Evolutionary conservation across 2,329 filamentous ascomycete species (phyloP).

Genomic region (Xylariaceae sp.): DNA sequence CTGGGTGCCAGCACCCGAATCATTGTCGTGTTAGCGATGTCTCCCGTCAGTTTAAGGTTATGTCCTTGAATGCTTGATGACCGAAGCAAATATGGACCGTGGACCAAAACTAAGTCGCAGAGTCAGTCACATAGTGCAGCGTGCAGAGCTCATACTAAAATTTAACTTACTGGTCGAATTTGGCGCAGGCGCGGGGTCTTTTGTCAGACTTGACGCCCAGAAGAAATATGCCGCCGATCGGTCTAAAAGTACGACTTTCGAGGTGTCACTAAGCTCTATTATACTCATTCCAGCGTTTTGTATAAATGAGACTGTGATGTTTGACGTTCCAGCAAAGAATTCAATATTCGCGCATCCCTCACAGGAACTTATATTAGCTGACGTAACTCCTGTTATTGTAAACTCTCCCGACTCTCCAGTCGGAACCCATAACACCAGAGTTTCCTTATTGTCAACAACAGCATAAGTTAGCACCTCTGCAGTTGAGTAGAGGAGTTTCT

Average conservation of each 20-base stretch:
- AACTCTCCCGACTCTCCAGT: constrained; percentile 62
- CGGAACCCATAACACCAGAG: constrained; percentile 60
- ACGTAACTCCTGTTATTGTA: constrained; percentile 48
- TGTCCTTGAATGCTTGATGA: constrained; percentile 45
- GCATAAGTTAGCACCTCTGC: constrained; percentile 60
- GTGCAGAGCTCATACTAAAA: neutral
- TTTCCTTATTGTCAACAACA: constrained; percentile 52
- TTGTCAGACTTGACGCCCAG: constrained; percentile 58
- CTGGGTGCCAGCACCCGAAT: constrained; percentile 56
- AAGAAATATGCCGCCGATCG: constrained; percentile 60
- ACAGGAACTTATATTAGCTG: constrained; percentile 46
- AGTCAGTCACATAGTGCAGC: neutral
- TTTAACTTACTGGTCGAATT: constrained; percentile 49
- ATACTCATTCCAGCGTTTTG: constrained; percentile 55
- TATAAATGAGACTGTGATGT: constrained; percentile 53
- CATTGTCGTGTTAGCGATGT: constrained; percentile 48
- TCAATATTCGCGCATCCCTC: constrained; percentile 48
- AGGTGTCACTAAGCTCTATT: constrained; percentile 52
- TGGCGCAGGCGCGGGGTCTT: constrained; percentile 51
- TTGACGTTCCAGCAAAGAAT: constrained; percentile 48
- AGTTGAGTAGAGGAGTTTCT: constrained; percentile 60
- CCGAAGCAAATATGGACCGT: constrained; percentile 59
- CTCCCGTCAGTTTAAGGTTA: constrained; percentile 51
- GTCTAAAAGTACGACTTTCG: constrained; percentile 59
- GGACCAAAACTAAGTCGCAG: constrained; percentile 51